Percentiles rank a stretch among this genome's conserved stretches.
Conservation (phyloP, 192 early-diverging fungal genomes). For the Coemansia furcata region DNA sequence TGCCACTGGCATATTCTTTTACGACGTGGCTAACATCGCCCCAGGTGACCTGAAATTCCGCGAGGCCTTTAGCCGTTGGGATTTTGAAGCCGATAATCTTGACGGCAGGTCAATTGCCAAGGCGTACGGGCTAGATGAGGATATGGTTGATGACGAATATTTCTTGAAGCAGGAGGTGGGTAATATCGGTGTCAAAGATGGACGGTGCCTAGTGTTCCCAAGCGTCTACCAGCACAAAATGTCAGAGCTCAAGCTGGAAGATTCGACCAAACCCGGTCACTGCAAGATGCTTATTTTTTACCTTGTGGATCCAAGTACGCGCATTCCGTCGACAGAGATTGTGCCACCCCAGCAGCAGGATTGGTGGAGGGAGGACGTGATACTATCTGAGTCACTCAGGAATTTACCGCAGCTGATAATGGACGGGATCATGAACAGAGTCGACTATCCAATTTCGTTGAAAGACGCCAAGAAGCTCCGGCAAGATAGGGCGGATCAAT, state of each 20-base stretch:
- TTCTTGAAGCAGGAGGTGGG: conserved; percentile 45
- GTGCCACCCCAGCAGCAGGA: conserved; percentile 65
- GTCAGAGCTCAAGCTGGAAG: conserved; percentile 56
- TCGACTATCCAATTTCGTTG: conserved; percentile 39
- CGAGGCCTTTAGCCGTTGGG: not conserved
- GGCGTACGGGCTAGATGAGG: conserved; percentile 32
- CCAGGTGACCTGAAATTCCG: conserved; percentile 59
- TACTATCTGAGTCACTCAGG: not conserved
- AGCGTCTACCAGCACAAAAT: conserved; percentile 72
- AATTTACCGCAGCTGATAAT: conserved; percentile 17
- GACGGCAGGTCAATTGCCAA: not conserved
- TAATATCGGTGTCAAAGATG: conserved; percentile 43
- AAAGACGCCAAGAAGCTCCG: conserved; percentile 42
- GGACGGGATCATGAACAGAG: conserved; percentile 4
- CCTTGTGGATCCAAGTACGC: conserved; percentile 60
- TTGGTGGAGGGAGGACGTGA: conserved; percentile 20
- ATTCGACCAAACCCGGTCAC: conserved; percentile 59
- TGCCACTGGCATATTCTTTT: conserved; percentile 72
- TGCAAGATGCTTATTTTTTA: conserved; percentile 70
- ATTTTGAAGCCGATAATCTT: not conserved
- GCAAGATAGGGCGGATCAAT: conserved; percentile 39
- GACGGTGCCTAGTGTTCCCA: conserved; percentile 67
- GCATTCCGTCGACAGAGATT: conserved; percentile 55
- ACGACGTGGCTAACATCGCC: conserved; percentile 65
- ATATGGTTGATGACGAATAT: conserved; percentile 12